phyloP scores from a whole-genome alignment of 2,329 filamentous ascomycete species.

The Aspergillus calidoustus region DNA sequence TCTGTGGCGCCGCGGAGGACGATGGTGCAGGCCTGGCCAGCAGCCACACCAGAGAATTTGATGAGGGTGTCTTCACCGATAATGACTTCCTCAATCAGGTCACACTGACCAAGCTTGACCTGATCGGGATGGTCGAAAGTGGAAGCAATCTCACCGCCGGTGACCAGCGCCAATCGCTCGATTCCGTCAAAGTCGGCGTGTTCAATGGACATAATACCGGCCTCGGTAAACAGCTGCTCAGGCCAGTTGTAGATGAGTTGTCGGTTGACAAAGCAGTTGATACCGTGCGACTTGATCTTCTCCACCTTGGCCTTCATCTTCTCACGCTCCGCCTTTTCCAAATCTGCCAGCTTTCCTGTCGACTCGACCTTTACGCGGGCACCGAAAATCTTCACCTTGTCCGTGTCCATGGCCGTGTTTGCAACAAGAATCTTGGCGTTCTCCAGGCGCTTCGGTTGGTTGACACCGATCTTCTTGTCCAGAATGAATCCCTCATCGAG shows the following conservation, averaged over 20 bases:
- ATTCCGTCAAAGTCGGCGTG: constrained; percentile 99
- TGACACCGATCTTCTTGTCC: constrained; percentile 98
- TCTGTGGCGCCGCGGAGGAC: constrained; percentile 95
- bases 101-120: constrained; percentile 93
- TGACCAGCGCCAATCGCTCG: constrained; percentile 91
- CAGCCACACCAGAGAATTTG: constrained; percentile 94
- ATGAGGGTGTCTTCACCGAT: constrained; percentile 98
- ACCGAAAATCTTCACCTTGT: constrained; percentile 99
- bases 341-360: constrained; percentile 94
- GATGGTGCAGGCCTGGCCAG: constrained; percentile 92
- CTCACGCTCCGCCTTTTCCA: constrained; percentile 97
- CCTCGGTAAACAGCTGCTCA: constrained; percentile 96
- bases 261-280: constrained; percentile 99
- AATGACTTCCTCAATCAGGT: constrained; percentile 95
- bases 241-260: constrained; percentile 99
- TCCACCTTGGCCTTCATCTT: constrained; percentile 99
- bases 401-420: constrained; percentile 99
- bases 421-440: constrained; percentile 98
- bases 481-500: constrained; percentile 97
- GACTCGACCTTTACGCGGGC: constrained; percentile 95
- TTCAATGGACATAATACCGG: constrained; percentile 97
- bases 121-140: constrained; percentile 98
- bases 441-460: constrained; percentile 95
- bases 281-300: constrained; percentile 96
- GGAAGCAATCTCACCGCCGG: constrained; percentile 94